Percentiles rank a stretch among this genome's conserved stretches.
phyloP scores from a whole-genome alignment of 805 yeast species.

The Saccharomycopsis microspora region DNA sequence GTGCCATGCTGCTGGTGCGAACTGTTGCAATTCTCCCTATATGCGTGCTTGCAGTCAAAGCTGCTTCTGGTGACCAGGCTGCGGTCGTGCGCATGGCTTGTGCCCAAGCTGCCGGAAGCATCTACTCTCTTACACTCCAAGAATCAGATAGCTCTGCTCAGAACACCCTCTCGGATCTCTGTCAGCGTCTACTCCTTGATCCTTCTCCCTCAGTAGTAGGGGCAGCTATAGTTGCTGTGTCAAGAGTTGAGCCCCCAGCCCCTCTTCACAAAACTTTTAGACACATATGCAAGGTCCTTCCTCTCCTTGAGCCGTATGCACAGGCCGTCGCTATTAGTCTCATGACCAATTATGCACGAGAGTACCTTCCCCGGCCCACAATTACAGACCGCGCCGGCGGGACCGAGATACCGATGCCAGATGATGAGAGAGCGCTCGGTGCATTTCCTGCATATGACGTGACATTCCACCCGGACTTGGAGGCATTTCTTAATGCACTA shows the following conservation, averaged over 20 bases:
- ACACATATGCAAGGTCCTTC: slow-evolving; percentile 36
- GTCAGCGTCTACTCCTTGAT: slow-evolving; percentile 54
- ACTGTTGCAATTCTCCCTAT: slow-evolving; percentile 78
- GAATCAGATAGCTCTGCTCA: slow-evolving; percentile 2
- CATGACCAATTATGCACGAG: slow-evolving; percentile 54
- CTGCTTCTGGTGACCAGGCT: slow-evolving; percentile 58
- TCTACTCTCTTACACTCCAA: slow-evolving; percentile 20
- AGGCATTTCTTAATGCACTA: slow-evolving; percentile 39
- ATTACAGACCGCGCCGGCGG: slow-evolving; percentile 25
- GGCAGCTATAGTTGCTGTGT: slow-evolving; percentile 48
- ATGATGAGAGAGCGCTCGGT: slow-evolving; percentile 25
- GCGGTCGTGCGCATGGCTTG: slow-evolving; percentile 72
- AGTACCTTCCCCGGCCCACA: slow-evolving; percentile 46
- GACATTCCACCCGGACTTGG: slow-evolving; percentile 43
- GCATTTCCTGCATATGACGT: slow-evolving; percentile 31
- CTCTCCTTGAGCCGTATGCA: slow-evolving; percentile 62
- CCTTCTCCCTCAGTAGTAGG: slow-evolving; percentile 56
- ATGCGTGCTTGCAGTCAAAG: slow-evolving; percentile 57
- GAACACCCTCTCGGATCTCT: slow-evolving; percentile 19
- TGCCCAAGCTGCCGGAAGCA: slow-evolving; percentile 61
- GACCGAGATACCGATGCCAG: slow-evolving; percentile 28
- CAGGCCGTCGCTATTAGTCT: slow-evolving; percentile 49
- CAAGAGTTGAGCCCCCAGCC: slow-evolving; percentile 43
- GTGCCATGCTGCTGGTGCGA: slow-evolving; percentile 73
- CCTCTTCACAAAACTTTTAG: slow-evolving; percentile 64